Evolutionary conservation across 495 filamentous ascomycete species (phyloP), one percentile per base, ranked within the genome.

Genomic region (Opeltia flavorubescens): DNA sequence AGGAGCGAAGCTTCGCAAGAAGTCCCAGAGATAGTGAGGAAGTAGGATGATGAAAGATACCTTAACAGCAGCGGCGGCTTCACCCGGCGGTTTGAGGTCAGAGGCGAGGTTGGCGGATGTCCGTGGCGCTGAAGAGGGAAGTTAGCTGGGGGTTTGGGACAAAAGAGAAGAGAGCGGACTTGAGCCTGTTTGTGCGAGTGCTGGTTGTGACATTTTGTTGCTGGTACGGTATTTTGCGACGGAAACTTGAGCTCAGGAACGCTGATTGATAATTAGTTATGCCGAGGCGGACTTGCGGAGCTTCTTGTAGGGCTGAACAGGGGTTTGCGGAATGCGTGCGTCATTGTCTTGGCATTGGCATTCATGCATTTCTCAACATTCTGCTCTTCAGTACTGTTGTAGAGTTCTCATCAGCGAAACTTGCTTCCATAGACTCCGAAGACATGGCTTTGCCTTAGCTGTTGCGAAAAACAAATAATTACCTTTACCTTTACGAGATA

Each of bases 51-150:
- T 30, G 31, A 26, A 17, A 31, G 54, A 39, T 62, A 79, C 76
- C 69, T 79, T 80, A 47, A 72, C 70, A 60, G 74, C 73, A 25
- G 70, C 63, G 35, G 70, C 49, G 1, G 64, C 55, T 49, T 64
- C 59, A 28, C 65, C 58, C 24, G 63, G 36, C 5, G 65, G 58
- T 52, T 69, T 70, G 27, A 66, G 50, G 41, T 66, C 59, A 3
- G 64, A 51, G 53, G 56, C 63, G 28, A 69, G 44, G 55, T 70
- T 69, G 35, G 60, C 50, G 23, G 57, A 29, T 45, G 59, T 52
- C 13, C 59, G 50, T 40, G 66, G 25, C 12, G 49, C 49, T 51
- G 12, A 6, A 8, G 27, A 26, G 23, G 30, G 11, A 20, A n/a
- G 41, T 43, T 36, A 30, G n/a, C 20, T 2, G 36, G 18, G 21